Evolutionary conservation across 192 early-diverging fungal genomes (phyloP), one percentile per base, ranked within the genome.

Genomic region (Rhizophlyctis rosea): DNA sequence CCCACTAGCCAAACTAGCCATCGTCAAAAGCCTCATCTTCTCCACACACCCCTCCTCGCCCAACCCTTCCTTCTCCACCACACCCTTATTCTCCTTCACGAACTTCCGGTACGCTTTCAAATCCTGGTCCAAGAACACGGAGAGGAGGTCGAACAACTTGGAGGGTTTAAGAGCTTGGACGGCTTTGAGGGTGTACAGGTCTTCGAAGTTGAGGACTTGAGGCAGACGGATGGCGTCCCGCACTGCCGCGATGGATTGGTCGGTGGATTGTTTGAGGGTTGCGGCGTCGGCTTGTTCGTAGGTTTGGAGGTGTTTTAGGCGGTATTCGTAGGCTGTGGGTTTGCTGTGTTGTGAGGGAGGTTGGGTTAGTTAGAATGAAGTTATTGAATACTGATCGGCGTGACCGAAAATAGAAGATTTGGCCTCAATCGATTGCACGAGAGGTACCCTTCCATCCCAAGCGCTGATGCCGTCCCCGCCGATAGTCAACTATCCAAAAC

Each of bases 11-110:
- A 94, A 69, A 23, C 84, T 83, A 1, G 90, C 88, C 50, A 98
- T 71, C 0, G 89, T 86, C 53, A 98, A 76, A 31, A 95, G 76
- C 27, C 93, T 85, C 72, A 98, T 93, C 82, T 98, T 98, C 60
- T 72, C 73, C 24, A 81, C 48, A 33, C 83, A 84, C 54, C 77
- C 80, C 47, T 87, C 86, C 47, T 67, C 69, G 47, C 51, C 48
- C 2, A 79, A 63, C 14, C 59, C 84, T 34, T 86, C 69, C 53
- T 85, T 73, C 30, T 64, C 66, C 27, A 93, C 36, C 35, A 82
- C 64, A 2, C 59, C 71, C 3, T 68, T 59, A 65, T 94, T 78
- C 54, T 67, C 75, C 16, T 67, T 72, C 1, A 81, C 72, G 70
- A 87, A 90, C 39, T 49, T 66, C 31, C 85, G 75, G 76, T 90